These are phyloP conservation scores for Rhytidiadelphus loreus DNA, from an alignment of 225 moss, liverwort and hornwort species.

Conservation along the genomic window DNA sequence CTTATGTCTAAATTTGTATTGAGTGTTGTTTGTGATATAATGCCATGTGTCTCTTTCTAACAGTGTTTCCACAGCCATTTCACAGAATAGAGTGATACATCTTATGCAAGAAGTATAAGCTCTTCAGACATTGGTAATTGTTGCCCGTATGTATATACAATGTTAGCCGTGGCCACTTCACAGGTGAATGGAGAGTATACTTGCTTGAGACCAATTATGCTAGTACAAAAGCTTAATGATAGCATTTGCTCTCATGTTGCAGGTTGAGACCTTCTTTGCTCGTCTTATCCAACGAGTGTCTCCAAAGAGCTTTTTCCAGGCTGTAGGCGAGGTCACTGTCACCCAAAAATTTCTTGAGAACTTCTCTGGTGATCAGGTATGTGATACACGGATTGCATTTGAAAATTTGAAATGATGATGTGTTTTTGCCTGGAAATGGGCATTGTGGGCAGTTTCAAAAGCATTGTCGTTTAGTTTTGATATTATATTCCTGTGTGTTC, in stretches of 20 bases:
- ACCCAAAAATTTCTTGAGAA: constrained; percentile 98
- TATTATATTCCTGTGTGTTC: neutral
- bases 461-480: neutral
- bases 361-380: constrained; percentile 98
- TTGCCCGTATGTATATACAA: neutral
- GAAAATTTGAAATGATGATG: neutral
- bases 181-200: neutral
- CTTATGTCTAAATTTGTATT: neutral
- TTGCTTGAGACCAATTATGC: neutral
- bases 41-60: neutral
- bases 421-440: neutral
- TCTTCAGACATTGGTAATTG: neutral
- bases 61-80: neutral
- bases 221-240: neutral
- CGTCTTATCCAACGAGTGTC: constrained; percentile 93
- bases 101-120: neutral
- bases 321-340: constrained; percentile 76
- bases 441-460: neutral
- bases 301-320: constrained; percentile 92
- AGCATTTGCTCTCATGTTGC: neutral
- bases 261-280: constrained; percentile 89
- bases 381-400: neutral
- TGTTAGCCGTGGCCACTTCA: neutral
- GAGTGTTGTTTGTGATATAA: neutral
- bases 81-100: neutral